Base-by-base conservation (phyloP, 1,284 basidiomycete species). In the Marasmius tenuissimus region DNA sequence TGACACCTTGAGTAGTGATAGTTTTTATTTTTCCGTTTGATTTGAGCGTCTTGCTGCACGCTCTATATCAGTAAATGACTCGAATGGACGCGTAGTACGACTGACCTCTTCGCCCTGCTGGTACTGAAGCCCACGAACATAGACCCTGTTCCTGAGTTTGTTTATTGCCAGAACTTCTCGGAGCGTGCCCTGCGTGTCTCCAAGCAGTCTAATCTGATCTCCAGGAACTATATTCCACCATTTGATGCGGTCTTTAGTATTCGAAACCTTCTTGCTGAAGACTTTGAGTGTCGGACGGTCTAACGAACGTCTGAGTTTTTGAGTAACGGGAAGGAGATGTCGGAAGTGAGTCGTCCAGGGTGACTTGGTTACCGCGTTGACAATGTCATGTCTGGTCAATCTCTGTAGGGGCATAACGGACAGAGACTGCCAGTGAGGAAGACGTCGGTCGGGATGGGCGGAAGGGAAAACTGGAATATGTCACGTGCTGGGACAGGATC, bases 201-300 rank as follows among this genome's bases (percentile, higher is more conserved):
- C 89, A 9, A 83, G 81, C 59, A 93, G 66, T 57, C 88, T 82
- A 68, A 94, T 85, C 61, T 84, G 83, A 75, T 94, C 91, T n/a
- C 91, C 91, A 8, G 92, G 90, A 34, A 92, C 87, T 64, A 94
- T 83, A 68, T 93, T 94, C 91, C 91, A 94, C 71, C 84, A 87
- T 73, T 92, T 91, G 57, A 94, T 89, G 59, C 91, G 82, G 68
- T 92, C 88, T 63, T 81, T 81, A 16, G 83, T 80, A 40, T 82
- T 79, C 57, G 84, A 85, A 48, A 83, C 81, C 71, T 88, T 89
- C 63, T 78, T 18, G 77, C 63, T 75, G 73, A 65, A 65, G 49
- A 63, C 38, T 40, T 68, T 63, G 34, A 61, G 68, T 76, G 75
- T 20, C 71, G 72, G 61, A 71, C 70, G 45, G 69, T 71, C 33